phyloP scores from a whole-genome alignment of 2,329 filamentous ascomycete species.

The Ceratocystiopsis brevicomis region DNA sequence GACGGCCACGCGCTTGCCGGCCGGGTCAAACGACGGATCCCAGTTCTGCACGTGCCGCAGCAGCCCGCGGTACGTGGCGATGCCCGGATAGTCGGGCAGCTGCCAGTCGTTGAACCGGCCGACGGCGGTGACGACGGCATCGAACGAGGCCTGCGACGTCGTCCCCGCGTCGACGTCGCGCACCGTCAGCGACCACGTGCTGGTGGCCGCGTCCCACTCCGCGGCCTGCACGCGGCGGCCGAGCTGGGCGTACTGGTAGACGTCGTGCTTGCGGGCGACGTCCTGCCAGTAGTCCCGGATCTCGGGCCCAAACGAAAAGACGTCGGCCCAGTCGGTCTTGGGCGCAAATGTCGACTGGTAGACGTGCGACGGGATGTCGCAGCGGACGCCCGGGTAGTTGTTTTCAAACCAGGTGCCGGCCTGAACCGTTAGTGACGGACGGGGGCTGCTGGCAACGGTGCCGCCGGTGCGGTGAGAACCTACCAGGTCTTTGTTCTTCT shows the following conservation, averaged over 20 bases:
- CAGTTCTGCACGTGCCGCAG: conserved; percentile 38
- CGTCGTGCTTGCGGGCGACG: conserved; percentile 42
- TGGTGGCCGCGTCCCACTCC: conserved; percentile 31
- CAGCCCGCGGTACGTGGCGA: conserved; percentile 29
- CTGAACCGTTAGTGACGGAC: too few relatives aligned
- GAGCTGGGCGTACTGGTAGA: conserved; percentile 39
- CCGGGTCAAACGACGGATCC: conserved; percentile 29
- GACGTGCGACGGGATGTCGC: conserved; percentile 50
- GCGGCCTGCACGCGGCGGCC: conserved; percentile 34
- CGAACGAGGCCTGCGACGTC: conserved; percentile 24
- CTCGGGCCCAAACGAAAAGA: conserved; percentile 47
- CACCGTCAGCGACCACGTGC: conserved; percentile 36
- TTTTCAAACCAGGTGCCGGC: conserved; percentile 19
- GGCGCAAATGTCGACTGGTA: conserved; percentile 51
- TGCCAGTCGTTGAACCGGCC: conserved; percentile 38
- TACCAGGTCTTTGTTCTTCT: conserved; percentile 50
- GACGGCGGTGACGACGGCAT: conserved; percentile 43
- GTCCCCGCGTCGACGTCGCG: conserved; percentile 20
- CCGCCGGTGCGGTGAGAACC: conserved; percentile 10
- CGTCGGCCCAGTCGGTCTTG: conserved; percentile 49
- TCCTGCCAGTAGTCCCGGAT: conserved; percentile 49
- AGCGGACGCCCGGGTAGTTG: conserved; percentile 20
- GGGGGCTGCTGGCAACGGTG: too few relatives aligned
- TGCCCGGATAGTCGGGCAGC: conserved; percentile 32
- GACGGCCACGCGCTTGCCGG: conserved; percentile 28